A percentile compares a stretch with the other conserved stretches of the same genome.
phyloP scores from a whole-genome alignment of 352 stramenopile genomes.

The Globisporangium perplexum region DNA sequence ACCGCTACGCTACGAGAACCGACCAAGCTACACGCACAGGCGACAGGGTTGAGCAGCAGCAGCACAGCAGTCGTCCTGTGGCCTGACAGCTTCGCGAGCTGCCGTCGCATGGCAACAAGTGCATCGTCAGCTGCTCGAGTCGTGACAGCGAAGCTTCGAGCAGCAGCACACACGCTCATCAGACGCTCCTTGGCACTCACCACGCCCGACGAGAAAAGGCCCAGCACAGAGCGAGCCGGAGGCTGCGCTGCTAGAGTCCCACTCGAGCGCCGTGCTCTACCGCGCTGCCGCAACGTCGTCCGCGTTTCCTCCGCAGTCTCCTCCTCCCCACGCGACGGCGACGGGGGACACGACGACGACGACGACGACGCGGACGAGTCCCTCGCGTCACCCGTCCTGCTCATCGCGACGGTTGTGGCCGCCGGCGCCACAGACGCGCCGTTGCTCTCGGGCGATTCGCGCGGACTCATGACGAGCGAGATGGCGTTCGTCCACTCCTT shows the following conservation, averaged over 20 bases:
- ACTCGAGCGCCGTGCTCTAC: neutral
- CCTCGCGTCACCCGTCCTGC: neutral
- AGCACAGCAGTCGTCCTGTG: constrained; percentile 24
- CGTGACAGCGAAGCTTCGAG: neutral
- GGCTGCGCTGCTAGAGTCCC: neutral
- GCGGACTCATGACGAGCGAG: constrained; percentile 55
- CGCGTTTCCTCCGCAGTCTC: neutral
- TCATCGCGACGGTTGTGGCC: neutral
- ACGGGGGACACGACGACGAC: constrained; percentile 11
- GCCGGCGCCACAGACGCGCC: neutral
- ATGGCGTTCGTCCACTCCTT: constrained; percentile 71
- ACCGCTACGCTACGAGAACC: too few relatives aligned
- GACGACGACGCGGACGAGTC: constrained; percentile 10
- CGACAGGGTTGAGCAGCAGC: constrained; percentile 33
- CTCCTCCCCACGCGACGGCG: constrained; percentile 8
- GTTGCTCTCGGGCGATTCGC: constrained; percentile 3
- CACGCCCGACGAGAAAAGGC: neutral
- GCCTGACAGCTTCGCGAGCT: constrained; percentile 9
- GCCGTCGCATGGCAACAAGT: neutral
- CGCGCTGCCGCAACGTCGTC: too few relatives aligned
- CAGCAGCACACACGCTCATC: too few relatives aligned
- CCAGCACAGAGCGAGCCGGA: neutral
- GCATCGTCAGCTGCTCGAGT: neutral
- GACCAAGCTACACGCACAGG: constrained; percentile 19
- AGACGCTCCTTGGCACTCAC: neutral